These are phyloP conservation scores for Peziza echinospora DNA, from an alignment of 495 filamentous ascomycete species.

Conservation along the genomic window DNA sequence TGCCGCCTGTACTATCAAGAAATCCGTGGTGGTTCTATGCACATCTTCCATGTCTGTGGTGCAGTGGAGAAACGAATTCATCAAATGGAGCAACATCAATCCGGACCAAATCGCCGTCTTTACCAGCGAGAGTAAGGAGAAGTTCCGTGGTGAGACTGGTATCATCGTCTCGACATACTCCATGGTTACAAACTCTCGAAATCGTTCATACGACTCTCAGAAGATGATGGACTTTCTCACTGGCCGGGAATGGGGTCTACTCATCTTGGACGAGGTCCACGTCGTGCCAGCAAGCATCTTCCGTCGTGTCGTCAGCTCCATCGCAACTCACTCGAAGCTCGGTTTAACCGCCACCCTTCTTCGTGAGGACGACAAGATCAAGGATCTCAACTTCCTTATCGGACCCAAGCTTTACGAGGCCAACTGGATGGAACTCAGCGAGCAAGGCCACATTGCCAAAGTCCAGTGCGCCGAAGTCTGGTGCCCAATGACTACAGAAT, in stretches of 20 bases:
- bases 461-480: conserved; percentile 98
- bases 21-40: conserved; percentile 82
- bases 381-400: conserved; percentile 91
- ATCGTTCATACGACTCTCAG: conserved; percentile 72
- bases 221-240: conserved; percentile 97
- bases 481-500: conserved; percentile 98
- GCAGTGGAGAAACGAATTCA: conserved; percentile 87
- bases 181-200: conserved; percentile 81
- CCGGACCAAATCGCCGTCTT: conserved; percentile 85
- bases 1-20: conserved; percentile 91
- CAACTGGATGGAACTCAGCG: conserved; percentile 97
- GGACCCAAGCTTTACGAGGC: conserved; percentile 95
- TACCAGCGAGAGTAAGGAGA: conserved; percentile 80
- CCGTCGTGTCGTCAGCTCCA: conserved; percentile 68
- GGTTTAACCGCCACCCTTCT: conserved; percentile 87
- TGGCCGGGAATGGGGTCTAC: conserved; percentile 86
- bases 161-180: conserved; percentile 95
- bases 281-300: conserved; percentile 95
- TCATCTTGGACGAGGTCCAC: conserved; percentile 97
- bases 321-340: conserved; percentile 90
- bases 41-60: conserved; percentile 95
- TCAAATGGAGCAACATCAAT: conserved; percentile 96
- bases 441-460: conserved; percentile 90
- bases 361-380: conserved; percentile 94
- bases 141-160: conserved; percentile 71